A percentile compares a stretch with the other conserved stretches of the same genome.
Conservation (phyloP, 306 rosid species). For the Nissolia schottii region DNA sequence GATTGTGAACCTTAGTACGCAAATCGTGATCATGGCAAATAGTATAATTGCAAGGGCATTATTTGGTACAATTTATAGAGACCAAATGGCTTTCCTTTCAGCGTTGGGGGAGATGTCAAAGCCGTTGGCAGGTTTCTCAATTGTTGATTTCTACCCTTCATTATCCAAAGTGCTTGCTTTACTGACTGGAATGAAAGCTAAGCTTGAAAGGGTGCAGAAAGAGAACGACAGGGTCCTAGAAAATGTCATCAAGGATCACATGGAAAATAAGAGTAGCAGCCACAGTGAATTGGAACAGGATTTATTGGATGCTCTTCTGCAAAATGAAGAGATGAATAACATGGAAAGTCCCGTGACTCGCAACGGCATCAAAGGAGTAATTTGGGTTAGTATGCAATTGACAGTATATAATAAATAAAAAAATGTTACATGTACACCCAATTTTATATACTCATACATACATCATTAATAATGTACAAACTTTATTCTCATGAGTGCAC, state of each 20-base stretch:
- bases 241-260: background rate
- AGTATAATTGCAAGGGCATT: background rate
- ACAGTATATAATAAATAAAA: background rate
- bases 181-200: background rate
- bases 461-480: no score
- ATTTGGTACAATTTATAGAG: background rate
- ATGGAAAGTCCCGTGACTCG: slow-evolving; percentile 4
- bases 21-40: background rate
- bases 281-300: background rate
- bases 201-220: background rate
- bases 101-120: background rate
- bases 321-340: background rate
- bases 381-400: background rate
- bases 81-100: background rate
- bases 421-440: no score
- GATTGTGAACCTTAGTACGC: background rate
- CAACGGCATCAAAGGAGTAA: background rate
- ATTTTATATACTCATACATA: no score
- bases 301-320: slow-evolving; percentile 24
- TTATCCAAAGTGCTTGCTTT: background rate
- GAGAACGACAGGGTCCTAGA: background rate
- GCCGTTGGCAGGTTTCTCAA: background rate
- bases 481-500: no score
- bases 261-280: background rate
- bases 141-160: background rate